phyloP scores from a whole-genome alignment of 2,329 filamentous ascomycete genomes.

The Grosmannia serpens region DNA sequence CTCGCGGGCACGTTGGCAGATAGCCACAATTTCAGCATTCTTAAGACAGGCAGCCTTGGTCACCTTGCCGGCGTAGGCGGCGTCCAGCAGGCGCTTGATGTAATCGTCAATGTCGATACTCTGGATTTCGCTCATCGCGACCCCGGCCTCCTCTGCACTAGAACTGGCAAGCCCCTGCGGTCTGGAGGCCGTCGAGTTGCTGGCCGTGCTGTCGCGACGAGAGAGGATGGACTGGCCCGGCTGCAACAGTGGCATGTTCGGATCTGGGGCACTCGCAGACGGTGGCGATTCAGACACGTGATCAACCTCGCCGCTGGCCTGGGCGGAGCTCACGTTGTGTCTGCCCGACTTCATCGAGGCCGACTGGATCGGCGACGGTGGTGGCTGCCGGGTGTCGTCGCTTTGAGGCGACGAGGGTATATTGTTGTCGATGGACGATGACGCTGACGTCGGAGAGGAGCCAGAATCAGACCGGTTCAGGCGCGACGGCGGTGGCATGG shows the following conservation, averaged over 20 bases:
- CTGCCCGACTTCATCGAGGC: constrained; percentile 60
- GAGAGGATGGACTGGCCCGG: constrained; percentile 86
- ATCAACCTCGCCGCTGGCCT: constrained; percentile 83
- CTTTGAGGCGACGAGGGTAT: constrained; percentile 30
- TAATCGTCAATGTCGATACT: constrained; percentile 93
- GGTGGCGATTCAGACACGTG: constrained; percentile 87
- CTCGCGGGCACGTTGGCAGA: constrained; percentile 82
- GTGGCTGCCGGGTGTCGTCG: constrained; percentile 42
- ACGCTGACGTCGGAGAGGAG: constrained; percentile 26
- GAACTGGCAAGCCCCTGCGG: constrained; percentile 13
- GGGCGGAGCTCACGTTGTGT: constrained; percentile 68
- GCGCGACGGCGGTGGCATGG: constrained; percentile 24
- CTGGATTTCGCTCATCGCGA: constrained; percentile 82
- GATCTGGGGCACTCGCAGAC: constrained; percentile 43
- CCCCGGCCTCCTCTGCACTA: constrained; percentile 24
- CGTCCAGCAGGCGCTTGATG: constrained; percentile 87
- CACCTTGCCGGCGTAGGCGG: constrained; percentile 90
- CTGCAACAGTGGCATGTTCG: constrained; percentile 45
- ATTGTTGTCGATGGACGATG: constrained; percentile 29
- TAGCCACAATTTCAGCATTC: constrained; percentile 92
- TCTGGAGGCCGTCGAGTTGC: constrained; percentile 37
- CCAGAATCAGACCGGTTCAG: constrained; percentile 32
- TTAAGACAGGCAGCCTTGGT: constrained; percentile 96
- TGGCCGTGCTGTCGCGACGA: constrained; percentile 55
- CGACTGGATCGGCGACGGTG: constrained; percentile 81